Evolutionary conservation across 2,329 filamentous ascomycete species (phyloP).

Genomic region (Clonostachys sp.): DNA sequence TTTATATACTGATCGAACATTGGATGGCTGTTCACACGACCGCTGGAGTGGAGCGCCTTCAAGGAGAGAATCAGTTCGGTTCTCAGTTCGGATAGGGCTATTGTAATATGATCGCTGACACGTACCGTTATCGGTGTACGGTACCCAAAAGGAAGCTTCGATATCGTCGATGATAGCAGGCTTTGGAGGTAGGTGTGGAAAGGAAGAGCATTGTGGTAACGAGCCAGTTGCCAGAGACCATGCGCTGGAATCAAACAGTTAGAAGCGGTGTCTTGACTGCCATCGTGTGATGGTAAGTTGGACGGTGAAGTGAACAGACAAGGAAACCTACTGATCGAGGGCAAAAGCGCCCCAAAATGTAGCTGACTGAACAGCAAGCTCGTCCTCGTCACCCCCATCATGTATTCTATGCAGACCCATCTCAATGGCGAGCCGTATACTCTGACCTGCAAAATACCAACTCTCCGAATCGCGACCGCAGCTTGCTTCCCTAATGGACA

Average conservation of each 20-base stretch:
- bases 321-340: constrained; percentile 53
- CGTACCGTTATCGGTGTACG: constrained; percentile 53
- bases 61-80: too few species aligned
- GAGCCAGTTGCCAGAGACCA: constrained; percentile 63
- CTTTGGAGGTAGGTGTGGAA: constrained; percentile 52
- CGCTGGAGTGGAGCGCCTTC: constrained; percentile 47
- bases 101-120: constrained; percentile 2
- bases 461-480: constrained; percentile 68
- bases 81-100: not conserved
- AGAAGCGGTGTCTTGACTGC: not conserved
- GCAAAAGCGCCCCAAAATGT: constrained; percentile 61
- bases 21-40: constrained; percentile 58
- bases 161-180: constrained; percentile 56
- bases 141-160: constrained; percentile 56
- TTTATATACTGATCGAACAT: constrained; percentile 64
- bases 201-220: constrained; percentile 54
- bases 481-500: constrained; percentile 72
- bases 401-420: constrained; percentile 60
- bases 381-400: constrained; percentile 45
- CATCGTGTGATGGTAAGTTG: not conserved
- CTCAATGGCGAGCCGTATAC: constrained; percentile 67
- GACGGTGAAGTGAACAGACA: not conserved
- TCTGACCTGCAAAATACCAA: constrained; percentile 69
- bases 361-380: constrained; percentile 52
- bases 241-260: constrained; percentile 33